Base-by-base conservation (phyloP, 257 asterid genomes). In the Jasminum sambac region DNA sequence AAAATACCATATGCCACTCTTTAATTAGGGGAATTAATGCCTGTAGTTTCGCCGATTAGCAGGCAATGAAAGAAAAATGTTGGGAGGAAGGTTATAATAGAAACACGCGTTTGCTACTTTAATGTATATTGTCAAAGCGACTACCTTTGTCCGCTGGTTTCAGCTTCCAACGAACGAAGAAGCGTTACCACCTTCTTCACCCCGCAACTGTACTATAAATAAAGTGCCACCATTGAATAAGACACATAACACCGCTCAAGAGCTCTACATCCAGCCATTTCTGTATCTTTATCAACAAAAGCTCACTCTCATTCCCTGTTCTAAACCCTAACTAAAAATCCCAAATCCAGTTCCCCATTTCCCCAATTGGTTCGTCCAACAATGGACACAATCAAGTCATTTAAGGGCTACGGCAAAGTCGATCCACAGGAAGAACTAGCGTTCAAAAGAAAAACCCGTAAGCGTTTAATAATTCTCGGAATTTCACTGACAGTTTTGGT, bases 321-420 rank as follows among this genome's bases (percentile, higher is more conserved):
- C 34, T 13, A 21, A 21, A 52, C 24, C 60, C 19, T 52, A 52
- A 24, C 19, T 17, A 9, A 52, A 52, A 52, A 6, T 40, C 44
- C 44, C 44, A 40, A 5, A 1, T 6, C 9, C 36, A 30, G 36
- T 30, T 30, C 17, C 60, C 25, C 26, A 21, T 44, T 61, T 10
- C 30, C 34, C 3, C 50, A n/a, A 0, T 52, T 75, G n/a, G 39
- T 1, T 58, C 36, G 36, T 24, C 9, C 0, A 30, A 30, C 69
- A 37, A 92, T 92, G 96, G 89, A 92, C 37, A 63, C 89, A 6
- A 81, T 82, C 30, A 81, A 84, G 34, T 92, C 98, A 55, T 88
- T 92, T 85, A 87, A 86, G 72, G 95, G 92, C 72, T 92, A 90
- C 66, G 96, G 95, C 58, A 92, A 87, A 52, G 98, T 88, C 5